Evolutionary conservation across 345 rosid genomes (phyloP).

Genomic region (Eucalyptus dawsonii): DNA sequence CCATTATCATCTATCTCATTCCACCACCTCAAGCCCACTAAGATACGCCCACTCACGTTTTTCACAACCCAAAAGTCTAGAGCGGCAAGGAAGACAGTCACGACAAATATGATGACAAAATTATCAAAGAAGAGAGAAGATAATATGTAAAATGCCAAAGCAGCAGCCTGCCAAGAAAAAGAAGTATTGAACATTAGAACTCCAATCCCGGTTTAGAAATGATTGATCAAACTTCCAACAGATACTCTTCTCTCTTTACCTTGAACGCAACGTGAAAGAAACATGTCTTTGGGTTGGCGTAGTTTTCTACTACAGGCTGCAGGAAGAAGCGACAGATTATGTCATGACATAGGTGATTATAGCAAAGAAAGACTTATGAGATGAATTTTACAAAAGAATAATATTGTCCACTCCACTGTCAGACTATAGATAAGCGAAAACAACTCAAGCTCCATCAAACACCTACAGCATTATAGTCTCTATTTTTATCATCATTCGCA

Average conservation of each 20-base stretch:
- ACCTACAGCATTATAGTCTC: not conserved
- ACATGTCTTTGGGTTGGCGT: slow-evolving; percentile 92
- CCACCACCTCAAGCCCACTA: slow-evolving; percentile 99
- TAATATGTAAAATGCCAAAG: slow-evolving; percentile 93
- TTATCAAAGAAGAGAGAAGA: slow-evolving; percentile 75
- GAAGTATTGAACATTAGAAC: not conserved
- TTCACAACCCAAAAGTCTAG: slow-evolving; percentile 99
- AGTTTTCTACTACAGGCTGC: slow-evolving; percentile 90
- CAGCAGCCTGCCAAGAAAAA: slow-evolving; percentile 50
- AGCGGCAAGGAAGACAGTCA: slow-evolving; percentile 91
- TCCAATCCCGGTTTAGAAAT: not conserved
- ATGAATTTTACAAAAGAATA: not conserved
- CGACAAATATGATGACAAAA: slow-evolving; percentile 95
- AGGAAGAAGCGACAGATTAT: not conserved
- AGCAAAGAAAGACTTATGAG: not conserved
- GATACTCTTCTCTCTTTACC: slow-evolving; percentile 15
- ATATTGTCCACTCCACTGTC: not conserved
- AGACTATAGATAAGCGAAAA: not conserved
- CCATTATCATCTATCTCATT: slow-evolving; percentile 95
- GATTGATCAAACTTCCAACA: not conserved
- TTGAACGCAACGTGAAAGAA: slow-evolving; percentile 88
- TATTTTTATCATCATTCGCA: not conserved
- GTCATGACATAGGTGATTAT: not conserved
- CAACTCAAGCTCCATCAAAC: not conserved
- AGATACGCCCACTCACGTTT: slow-evolving; percentile 97